Evolutionary conservation across 805 yeast species (phyloP), one percentile per base, ranked within the genome.

Genomic region (Zygosaccharomyces bailii): DNA sequence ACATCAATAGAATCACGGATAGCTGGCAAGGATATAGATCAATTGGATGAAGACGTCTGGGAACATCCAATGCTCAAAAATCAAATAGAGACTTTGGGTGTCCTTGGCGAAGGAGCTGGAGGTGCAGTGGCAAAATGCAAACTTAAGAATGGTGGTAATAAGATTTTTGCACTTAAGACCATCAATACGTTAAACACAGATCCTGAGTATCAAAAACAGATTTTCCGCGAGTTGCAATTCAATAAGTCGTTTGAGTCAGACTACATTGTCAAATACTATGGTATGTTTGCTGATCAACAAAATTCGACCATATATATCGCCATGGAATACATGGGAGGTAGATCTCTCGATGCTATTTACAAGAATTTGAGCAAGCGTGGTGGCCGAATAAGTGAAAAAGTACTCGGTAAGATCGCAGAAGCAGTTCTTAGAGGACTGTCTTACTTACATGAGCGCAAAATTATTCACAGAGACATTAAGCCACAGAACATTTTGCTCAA

Each of bases 251-350:
- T 95, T 61, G 73, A 79, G 55, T 84, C 91, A 31, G 87, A 88
- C 2, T 84, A 80, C 60, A 93, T 93, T 49, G 98, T 91, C 19
- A 78, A 81, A 62, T 93, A 93, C 64, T 91, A 87, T 63, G 99
- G 99, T 5, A 89, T 96, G 51, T 93, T 86, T 59, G 72, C 86
- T 52, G 82, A 85, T 55, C 86, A 83, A 56, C 76, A 76, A 45
- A 80, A 76, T 49, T 85, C 89, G 21, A 79, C 89, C 58, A 89
- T 93, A 32, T 89, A 86, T 54, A 93, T 93, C 21, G 88, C 96
- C 38, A 93, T 93, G 98, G 99, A 93, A 65, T 93, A 79, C 63
- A 93, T 95, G 89, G 96, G 89, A 19, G 98, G 97, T 1, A 78
- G 80, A 34, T 87, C 96, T 3, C 67, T 93, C 48, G 97, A 93